These are phyloP conservation scores for Fusarium sp. DNA, from an alignment of 2,329 filamentous ascomycete genomes.

Conservation along the genomic window DNA sequence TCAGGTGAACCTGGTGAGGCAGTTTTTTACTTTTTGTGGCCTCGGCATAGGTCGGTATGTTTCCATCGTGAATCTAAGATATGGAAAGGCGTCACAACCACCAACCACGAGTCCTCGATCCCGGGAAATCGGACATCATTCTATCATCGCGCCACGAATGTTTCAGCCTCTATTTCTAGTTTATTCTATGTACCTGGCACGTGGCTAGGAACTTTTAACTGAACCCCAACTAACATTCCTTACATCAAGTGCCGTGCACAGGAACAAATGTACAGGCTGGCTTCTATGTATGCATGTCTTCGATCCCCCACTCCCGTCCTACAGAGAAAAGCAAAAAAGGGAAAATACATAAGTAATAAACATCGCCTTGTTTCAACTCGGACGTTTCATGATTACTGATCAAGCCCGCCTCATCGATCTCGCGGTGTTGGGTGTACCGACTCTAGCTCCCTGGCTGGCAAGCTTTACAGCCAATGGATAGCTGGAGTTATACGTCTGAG, in stretches of 20 bases:
- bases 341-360: neutral
- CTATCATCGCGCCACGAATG: constrained; percentile 4
- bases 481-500: neutral
- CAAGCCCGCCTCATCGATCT: neutral
- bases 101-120: neutral
- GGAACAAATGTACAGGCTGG: neutral
- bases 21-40: constrained; percentile 5
- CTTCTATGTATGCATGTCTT: neutral
- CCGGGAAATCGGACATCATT: neutral
- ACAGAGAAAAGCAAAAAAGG: neutral
- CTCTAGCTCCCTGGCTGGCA: too few species aligned
- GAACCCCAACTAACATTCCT: neutral
- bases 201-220: constrained; percentile 9
- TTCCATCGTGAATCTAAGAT: neutral
- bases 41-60: neutral
- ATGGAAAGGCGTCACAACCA: constrained; percentile 1
- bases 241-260: neutral
- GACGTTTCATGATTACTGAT: constrained; percentile 21
- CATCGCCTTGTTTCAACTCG: neutral
- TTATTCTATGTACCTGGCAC: neutral
- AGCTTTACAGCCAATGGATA: too few species aligned
- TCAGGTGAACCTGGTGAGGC: neutral
- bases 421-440: neutral
- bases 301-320: neutral
- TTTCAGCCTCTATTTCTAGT: neutral